Conservation (phyloP, 257 asterid species). For the Solanum acaule region DNA sequence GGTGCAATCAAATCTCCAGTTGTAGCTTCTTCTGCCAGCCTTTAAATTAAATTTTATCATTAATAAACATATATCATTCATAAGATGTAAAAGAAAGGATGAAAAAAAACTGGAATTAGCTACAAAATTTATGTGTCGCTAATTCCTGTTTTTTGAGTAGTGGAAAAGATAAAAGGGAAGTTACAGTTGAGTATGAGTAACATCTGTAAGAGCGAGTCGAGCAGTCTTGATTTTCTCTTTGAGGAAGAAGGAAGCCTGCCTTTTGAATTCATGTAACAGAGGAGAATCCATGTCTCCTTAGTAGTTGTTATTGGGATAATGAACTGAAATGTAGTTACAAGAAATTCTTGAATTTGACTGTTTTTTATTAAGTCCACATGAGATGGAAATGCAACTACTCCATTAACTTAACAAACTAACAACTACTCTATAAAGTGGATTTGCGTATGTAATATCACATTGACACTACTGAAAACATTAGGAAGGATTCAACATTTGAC, state of each 20-base stretch:
- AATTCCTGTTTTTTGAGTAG: not conserved
- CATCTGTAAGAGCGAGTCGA: constrained; percentile 67
- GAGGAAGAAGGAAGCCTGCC: constrained; percentile 76
- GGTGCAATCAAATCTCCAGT: constrained; percentile 50
- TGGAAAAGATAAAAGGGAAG: not conserved
- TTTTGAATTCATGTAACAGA: constrained; percentile 62
- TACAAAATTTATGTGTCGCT: not conserved
- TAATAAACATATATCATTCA: not conserved
- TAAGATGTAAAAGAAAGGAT: not conserved
- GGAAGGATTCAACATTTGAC: not conserved
- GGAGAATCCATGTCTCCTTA: constrained; percentile 21
- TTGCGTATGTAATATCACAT: constrained; percentile 9
- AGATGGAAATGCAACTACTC: constrained; percentile 49
- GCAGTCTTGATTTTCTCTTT: constrained; percentile 78
- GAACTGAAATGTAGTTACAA: not conserved
- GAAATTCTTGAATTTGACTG: not conserved
- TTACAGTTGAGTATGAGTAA: constrained; percentile 68
- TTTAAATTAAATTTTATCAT: not conserved
- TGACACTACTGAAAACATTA: not conserved
- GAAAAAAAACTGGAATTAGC: not conserved
- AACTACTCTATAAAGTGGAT: constrained; percentile 26
- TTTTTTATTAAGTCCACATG: not conserved
- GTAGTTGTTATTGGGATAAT: not conserved
- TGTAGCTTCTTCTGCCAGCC: constrained; percentile 72
- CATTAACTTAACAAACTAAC: constrained; percentile 31